Base-by-base conservation (phyloP, 805 yeast genomes). In the Schwanniomyces vanrijiae region DNA sequence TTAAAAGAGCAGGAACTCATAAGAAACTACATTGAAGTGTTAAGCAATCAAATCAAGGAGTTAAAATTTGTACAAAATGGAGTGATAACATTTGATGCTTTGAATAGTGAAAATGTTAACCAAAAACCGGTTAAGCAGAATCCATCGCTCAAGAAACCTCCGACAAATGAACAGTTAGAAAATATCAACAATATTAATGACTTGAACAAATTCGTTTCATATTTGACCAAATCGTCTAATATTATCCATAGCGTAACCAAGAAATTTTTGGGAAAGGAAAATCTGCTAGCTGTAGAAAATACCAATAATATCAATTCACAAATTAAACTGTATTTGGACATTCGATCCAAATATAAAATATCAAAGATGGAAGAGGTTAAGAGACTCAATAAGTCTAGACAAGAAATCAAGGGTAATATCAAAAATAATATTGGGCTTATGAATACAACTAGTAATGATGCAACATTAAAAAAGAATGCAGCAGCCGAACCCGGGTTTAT, bases 1-100 rank as follows among this genome's bases (percentile, higher is more conserved):
- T 53, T 73, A 16, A 72, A 72, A 47, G 77, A 73, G 46, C 77
- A 73, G 52, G 75, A 71, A 48, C 57, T 73, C 25, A 69, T 73
- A 13, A 56, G 66, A 21, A 72, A 71, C 51, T 73, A 73, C 47
- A 72, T 72, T 39, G 77, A 72, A 22, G 68, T 71, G 8, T 62
- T 73, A 21, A 62, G 66, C 42, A 70, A 69, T 48, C 77, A 73
- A 52, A 73, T 73, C 47, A 71, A 71, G 47, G 76, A 72, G 49
- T 60, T 73, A 28, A 62, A 60, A 40, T 71, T 73, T 53, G 75
- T 72, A 4, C 73, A 71, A 51, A 71, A 67, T 49, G 77, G 77
- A 4, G 74, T 71, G 34, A 71, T 73, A 42, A 66, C 77, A 0
- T 61, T 69, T 44, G 77, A 72, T 53, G 75, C 76, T 2, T 55